These are phyloP conservation scores for Tetragonia tetragonoides DNA, from an alignment of 148 eudicot genomes.

Conservation along the genomic window DNA sequence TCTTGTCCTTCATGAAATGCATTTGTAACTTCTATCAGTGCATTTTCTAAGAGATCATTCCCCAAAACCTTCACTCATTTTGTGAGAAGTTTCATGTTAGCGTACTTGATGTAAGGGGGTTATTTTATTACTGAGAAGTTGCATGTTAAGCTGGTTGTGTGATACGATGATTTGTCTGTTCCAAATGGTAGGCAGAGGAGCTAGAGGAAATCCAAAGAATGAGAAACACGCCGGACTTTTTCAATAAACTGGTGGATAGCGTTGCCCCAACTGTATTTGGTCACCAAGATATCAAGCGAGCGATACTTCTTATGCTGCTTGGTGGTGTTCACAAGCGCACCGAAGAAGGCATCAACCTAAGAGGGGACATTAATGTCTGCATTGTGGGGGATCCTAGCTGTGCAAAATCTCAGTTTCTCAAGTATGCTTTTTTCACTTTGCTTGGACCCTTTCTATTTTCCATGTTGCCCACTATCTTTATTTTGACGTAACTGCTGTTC, in stretches of 20 bases:
- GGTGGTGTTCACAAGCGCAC: conserved; percentile 97
- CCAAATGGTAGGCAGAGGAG: conserved; percentile 68
- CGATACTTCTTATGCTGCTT: conserved; percentile 91
- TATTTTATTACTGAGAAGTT: neutral
- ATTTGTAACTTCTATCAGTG: neutral
- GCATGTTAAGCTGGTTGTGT: neutral
- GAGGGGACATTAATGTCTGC: conserved; percentile 98
- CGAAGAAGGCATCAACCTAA: conserved; percentile 91
- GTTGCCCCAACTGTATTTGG: conserved; percentile 92
- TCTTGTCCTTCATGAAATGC: neutral
- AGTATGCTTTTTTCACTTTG: conserved; percentile 41
- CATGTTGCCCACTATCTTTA: neutral
- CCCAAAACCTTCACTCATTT: neutral
- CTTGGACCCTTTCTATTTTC: neutral
- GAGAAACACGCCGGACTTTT: conserved; percentile 92
- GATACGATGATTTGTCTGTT: conserved; percentile 3
- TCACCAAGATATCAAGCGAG: conserved; percentile 96
- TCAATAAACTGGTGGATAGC: conserved; percentile 97
- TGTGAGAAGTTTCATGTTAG: neutral
- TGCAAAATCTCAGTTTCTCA: conserved; percentile 98
- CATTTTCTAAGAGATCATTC: neutral
- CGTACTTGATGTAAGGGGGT: too few species aligned
- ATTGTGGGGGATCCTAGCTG: conserved; percentile 99
- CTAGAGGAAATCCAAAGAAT: conserved; percentile 66
- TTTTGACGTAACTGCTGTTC: neutral